phyloP scores from a whole-genome alignment of 352 stramenopile species.

The Phytophthora cactorum region DNA sequence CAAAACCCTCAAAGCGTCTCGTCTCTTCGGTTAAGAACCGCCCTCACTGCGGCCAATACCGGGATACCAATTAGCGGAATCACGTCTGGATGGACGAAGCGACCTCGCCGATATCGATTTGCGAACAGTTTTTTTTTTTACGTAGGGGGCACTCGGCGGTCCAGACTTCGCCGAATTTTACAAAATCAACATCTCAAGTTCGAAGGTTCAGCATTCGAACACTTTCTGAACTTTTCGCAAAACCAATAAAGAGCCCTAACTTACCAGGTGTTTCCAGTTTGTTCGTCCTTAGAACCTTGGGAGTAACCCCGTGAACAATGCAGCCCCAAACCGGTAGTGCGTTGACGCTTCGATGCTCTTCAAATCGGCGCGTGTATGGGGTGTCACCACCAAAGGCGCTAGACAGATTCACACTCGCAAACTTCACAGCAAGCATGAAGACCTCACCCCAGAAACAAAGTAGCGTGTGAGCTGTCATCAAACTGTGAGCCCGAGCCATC shows the following conservation, averaged over 20 bases:
- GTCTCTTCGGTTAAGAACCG: too few species aligned
- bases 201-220: constrained; percentile 10
- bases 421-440: constrained; percentile 1
- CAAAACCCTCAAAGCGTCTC: too few species aligned
- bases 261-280: constrained; percentile 23
- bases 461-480: constrained; percentile 7
- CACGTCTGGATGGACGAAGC: background rate
- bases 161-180: background rate
- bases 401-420: constrained; percentile 6
- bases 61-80: background rate
- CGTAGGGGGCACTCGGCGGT: background rate
- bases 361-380: constrained; percentile 4
- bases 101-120: background rate
- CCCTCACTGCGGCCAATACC: background rate
- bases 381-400: constrained; percentile 3
- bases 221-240: constrained; percentile 6
- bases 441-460: constrained; percentile 6
- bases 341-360: background rate
- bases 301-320: constrained; percentile 6
- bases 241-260: constrained; percentile 1
- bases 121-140: background rate
- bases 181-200: constrained; percentile 1
- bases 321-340: constrained; percentile 7
- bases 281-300: constrained; percentile 1
- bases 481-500: background rate